These are phyloP conservation scores for Trichoderma sp. DNA, from an alignment of 2,329 filamentous ascomycete genomes.

Conservation along the genomic window DNA sequence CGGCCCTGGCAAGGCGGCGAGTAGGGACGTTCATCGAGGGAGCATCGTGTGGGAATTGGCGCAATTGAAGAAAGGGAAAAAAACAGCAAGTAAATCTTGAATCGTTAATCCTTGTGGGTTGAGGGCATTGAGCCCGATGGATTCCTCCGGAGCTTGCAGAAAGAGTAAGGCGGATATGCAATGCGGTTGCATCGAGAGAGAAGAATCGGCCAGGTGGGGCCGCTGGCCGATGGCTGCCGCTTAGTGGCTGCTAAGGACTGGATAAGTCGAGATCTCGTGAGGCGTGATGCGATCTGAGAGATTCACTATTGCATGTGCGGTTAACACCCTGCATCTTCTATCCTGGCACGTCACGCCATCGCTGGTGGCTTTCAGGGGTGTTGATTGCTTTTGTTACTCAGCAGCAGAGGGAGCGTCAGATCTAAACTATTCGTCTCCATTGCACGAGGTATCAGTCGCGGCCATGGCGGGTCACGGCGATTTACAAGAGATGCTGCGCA, in stretches of 20 bases:
- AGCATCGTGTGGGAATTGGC: conserved; percentile 20
- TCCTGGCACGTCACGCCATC: conserved; percentile 15
- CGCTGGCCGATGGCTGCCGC: neutral
- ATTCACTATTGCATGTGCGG: neutral
- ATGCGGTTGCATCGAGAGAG: neutral
- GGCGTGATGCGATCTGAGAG: neutral
- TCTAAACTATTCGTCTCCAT: neutral
- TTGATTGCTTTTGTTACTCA: neutral
- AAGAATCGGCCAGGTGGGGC: conserved; percentile 1
- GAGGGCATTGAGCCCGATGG: conserved; percentile 29
- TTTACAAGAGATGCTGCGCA: conserved; percentile 61
- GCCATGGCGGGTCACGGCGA: conserved; percentile 60
- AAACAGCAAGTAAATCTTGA: neutral
- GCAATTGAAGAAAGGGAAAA: neutral
- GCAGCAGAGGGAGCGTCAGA: neutral
- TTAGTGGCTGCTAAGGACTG: neutral
- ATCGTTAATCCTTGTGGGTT: conserved; percentile 23
- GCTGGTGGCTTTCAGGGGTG: neutral
- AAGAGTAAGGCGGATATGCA: neutral
- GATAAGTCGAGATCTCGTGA: conserved; percentile 1
- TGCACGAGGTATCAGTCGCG: neutral
- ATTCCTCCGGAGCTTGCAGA: conserved; percentile 23
- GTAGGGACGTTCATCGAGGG: conserved; percentile 36
- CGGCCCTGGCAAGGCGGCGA: conserved; percentile 33
- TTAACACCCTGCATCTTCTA: conserved; percentile 19